Evolutionary conservation across 805 yeast species (phyloP), one percentile per base, ranked within the genome.

Genomic region (Myxozyma mucilagina): DNA sequence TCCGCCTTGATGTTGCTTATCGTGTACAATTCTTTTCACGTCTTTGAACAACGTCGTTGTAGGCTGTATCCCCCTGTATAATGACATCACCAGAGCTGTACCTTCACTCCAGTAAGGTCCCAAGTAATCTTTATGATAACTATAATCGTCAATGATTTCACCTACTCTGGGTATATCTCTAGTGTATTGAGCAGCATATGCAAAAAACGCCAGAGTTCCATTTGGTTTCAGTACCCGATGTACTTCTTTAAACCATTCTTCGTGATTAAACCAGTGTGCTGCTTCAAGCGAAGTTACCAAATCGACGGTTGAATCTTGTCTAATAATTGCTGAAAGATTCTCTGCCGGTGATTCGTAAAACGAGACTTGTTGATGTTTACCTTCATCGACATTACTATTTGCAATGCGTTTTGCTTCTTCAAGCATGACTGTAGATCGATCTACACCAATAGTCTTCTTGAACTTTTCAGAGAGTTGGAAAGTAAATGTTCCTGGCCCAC

Each of bases 71-170:
- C 75, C 81, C 13, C 63, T 68, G 63, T 81, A 78, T 59, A 79
- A 69, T 6, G 74, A 63, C 55, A 85, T 75, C 39, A 92, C 72
- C 13, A 80, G 74, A 7, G 70, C 56, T 52, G 96, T 77, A 0
- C 97, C 97, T 0, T 96, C 94, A 66, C 87, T 88, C 97, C 97
- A 92, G 70, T 83, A 83, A 0, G 85, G 84, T 0, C 89, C 78
- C 56, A 75, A 63, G 20, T 38, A 35, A 16, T 71, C 71, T 50
- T 81, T 82, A 11, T 73, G 79, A 66, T 84, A 85, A 10, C 82
- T 76, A 67, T 81, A 83, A 32, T 84, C 80, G 34, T 74, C 68
- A 53, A 83, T 79, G 5, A 87, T 71, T 44, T 78, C 77, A 64
- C 87, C 85, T 1, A 88, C 86, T 47, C 76, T 76, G 0, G 84